Evolutionary conservation across 169 alveolate species (phyloP), one percentile per base, ranked within the genome.

Genomic region (Plasmodium coatneyi): DNA sequence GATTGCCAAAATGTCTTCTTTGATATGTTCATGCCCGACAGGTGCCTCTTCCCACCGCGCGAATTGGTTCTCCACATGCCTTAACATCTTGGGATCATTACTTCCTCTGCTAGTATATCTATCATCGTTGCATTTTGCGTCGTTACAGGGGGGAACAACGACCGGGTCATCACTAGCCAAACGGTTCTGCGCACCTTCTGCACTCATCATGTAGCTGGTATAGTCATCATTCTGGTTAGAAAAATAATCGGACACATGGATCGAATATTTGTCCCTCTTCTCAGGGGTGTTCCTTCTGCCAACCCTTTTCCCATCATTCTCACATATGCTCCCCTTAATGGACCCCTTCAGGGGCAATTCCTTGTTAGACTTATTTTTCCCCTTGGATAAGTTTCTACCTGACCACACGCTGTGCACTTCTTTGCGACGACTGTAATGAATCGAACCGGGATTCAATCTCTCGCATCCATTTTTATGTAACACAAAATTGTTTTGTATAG

Each of bases 211-310:
- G 66, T 54, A 76, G 28, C 80, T 49, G 41, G 80, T 22, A 76
- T 74, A 76, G 60, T 86, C 83, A 86, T 86, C 93, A 19, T 86
- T 86, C 30, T 39, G 46, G 56, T 76, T 49, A 14, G 84, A 78
- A 86, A 76, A 86, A 49, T 74, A 74, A n/a, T 76, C 80, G 5
- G 92, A 54, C 19, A 83, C 76, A 16, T 71, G 22, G 76, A 82
- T 83, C 6, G 82, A 3, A 30, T 46, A 30, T 28, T 32, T 83
- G 32, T 52, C 92, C 56, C 30, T 54, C 76, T 41, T 83, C 39
- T 83, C 83, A n/a, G 25, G 3, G 32, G 71, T 80, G 71, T 80
- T 22, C 46, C 60, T 71, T 30, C 14, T 28, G 6, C 52, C 22
- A 22, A 14, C 32, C 22, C 5, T 83, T 22, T 54, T 32, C 32